Percentiles rank a stretch among this genome's conserved stretches.
phyloP scores from a whole-genome alignment of 176 grass and related monocot genomes.

The Musa schizocarpa region DNA sequence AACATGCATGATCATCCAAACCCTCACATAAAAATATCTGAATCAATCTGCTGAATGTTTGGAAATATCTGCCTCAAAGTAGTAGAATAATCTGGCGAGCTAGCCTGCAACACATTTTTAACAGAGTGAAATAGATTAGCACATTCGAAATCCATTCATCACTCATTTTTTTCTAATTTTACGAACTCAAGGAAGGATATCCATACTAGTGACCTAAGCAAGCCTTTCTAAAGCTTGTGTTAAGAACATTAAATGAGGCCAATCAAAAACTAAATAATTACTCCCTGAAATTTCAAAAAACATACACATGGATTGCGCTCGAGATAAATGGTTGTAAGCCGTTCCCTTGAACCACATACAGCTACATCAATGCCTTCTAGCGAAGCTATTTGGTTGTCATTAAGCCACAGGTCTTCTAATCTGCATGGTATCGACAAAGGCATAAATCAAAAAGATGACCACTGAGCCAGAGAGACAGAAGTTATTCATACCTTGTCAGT shows the following conservation, averaged over 20 bases:
- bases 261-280: neutral
- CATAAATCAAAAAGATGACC: constrained; percentile 14
- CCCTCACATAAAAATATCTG: constrained; percentile 61
- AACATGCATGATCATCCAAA: neutral
- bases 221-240: too few relatives aligned
- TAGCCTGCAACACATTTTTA: constrained; percentile 50
- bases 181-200: too few relatives aligned
- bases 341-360: constrained; percentile 57
- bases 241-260: neutral
- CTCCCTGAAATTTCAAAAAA: constrained; percentile 14
- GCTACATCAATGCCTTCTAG: constrained; percentile 54
- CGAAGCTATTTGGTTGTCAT: constrained; percentile 95
- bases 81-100: constrained; percentile 37
- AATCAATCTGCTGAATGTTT: constrained; percentile 89
- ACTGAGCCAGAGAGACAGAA: neutral
- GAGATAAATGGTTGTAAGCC: constrained; percentile 84
- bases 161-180: too few relatives aligned
- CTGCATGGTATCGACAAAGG: constrained; percentile 26
- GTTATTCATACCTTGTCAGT: constrained; percentile 52
- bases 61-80: constrained; percentile 65
- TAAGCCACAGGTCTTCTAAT: constrained; percentile 94
- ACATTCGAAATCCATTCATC: too few relatives aligned
- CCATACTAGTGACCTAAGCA: too few relatives aligned
- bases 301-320: constrained; percentile 91
- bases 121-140: neutral